These are phyloP conservation scores for Trypanosoma boissoni DNA, from an alignment of 208 protist species.

Conservation along the genomic window DNA sequence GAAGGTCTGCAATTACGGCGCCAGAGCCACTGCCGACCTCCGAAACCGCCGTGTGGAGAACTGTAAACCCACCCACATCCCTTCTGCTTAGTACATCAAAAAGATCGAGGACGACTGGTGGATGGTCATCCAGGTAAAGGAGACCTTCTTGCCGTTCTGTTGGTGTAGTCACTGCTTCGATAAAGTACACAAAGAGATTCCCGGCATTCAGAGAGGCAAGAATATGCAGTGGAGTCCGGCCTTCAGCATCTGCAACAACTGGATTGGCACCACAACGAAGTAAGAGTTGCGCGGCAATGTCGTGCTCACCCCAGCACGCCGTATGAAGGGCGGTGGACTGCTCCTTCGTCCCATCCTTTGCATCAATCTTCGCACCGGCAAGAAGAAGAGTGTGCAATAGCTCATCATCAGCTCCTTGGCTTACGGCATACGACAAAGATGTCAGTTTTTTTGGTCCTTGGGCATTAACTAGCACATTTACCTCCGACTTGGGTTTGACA, in stretches of 20 bases:
- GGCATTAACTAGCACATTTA: slow-evolving; percentile 23
- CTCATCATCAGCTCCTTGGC: slow-evolving; percentile 25
- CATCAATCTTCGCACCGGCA: slow-evolving; percentile 42
- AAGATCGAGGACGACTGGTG: slow-evolving; percentile 22
- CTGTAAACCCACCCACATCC: slow-evolving; percentile 25
- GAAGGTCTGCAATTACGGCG: slow-evolving; percentile 25
- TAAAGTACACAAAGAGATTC: slow-evolving; percentile 24
- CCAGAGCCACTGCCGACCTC: slow-evolving; percentile 33
- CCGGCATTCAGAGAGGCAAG: slow-evolving; percentile 41
- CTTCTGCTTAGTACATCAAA: slow-evolving; percentile 26
- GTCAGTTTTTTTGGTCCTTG: slow-evolving; percentile 41
- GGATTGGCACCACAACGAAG: slow-evolving; percentile 46
- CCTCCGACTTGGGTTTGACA: slow-evolving; percentile 9
- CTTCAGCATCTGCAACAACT: slow-evolving; percentile 34
- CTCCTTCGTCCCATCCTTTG: slow-evolving; percentile 31
- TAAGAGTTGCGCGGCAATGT: slow-evolving; percentile 32
- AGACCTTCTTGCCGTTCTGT: slow-evolving; percentile 1
- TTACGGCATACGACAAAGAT: slow-evolving; percentile 48
- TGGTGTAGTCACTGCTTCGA: slow-evolving; percentile 18
- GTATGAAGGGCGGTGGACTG: slow-evolving; percentile 37
- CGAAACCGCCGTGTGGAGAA: slow-evolving; percentile 35
- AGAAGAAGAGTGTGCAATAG: slow-evolving; percentile 38
- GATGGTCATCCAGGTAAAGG: slow-evolving; percentile 6
- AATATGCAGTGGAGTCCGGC: slow-evolving; percentile 56
- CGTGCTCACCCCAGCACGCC: slow-evolving; percentile 49